Percentiles rank a stretch among this genome's conserved stretches.
These are phyloP conservation scores for Myxozyma neglecta DNA, from an alignment of 805 yeast genomes.

Conservation along the genomic window DNA sequence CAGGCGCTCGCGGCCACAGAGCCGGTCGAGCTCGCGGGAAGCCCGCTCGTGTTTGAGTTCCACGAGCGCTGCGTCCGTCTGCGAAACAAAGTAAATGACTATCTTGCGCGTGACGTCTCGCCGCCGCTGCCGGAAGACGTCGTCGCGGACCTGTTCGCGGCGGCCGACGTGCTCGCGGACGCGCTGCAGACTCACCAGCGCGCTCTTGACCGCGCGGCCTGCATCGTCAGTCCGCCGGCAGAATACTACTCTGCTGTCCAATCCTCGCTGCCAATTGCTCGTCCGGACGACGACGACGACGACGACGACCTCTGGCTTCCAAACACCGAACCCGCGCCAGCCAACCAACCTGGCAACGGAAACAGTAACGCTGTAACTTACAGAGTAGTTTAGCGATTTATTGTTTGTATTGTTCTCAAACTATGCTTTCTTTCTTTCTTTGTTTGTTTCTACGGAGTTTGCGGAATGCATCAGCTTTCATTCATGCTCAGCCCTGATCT, in stretches of 20 bases:
- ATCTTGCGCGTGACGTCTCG: conserved; percentile 8
- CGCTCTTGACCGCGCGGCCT: conserved; percentile 24
- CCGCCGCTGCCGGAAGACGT: conserved; percentile 12
- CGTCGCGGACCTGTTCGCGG: conserved; percentile 8
- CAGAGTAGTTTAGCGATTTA: background rate
- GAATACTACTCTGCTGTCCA: conserved; percentile 15
- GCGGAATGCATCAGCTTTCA: no score
- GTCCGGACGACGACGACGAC: conserved; percentile 12
- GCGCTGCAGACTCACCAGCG: conserved; percentile 19
- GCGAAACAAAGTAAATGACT: conserved; percentile 2
- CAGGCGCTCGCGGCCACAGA: conserved; percentile 20
- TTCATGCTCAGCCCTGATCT: no score
- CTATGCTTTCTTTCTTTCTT: background rate
- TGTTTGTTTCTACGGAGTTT: no score
- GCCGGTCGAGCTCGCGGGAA: conserved; percentile 24
- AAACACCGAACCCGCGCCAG: background rate
- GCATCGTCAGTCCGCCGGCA: conserved; percentile 25
- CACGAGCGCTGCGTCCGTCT: conserved; percentile 27
- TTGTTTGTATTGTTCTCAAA: background rate
- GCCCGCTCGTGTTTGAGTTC: conserved; percentile 25
- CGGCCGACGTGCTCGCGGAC: conserved; percentile 9
- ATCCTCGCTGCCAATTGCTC: conserved; percentile 1
- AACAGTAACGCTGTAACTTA: background rate
- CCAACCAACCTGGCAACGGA: no score
- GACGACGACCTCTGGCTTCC: conserved; percentile 16